Evolutionary conservation across 1,284 basidiomycete species (phyloP), one percentile per base, ranked within the genome.

Genomic region (Ceratobasidium sp.): DNA sequence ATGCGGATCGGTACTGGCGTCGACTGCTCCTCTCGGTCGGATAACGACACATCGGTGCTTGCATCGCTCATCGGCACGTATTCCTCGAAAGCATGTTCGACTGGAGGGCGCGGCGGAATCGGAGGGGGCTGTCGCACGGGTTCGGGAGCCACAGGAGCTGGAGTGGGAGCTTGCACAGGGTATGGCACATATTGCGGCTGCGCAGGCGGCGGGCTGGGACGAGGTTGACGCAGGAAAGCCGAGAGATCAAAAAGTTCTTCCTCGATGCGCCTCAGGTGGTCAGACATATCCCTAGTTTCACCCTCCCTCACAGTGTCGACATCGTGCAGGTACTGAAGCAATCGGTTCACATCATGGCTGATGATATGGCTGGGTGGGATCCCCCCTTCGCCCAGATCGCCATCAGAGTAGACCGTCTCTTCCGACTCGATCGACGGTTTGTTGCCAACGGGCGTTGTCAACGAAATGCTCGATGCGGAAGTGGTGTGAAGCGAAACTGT

Each of bases 241-340:
- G 80, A 79, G 17, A 94, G 85, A 61, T 90, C 88, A 28, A 86
- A 86, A 3, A 95, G 83, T 79, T 93, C 90, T 48, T 91, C 87
- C 71, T 90, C 87, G 67, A 95, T 88, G 0, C 88, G 87, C 59
- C 87, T 86, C 2, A 95, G 84, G 80, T 91, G 90, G 52, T 89
- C 89, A 0, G 88, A 86, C 28, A 94, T 83, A 20, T 91, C 91
- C 52, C 88, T 85, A 64, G 87, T 89, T 80, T 94, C 93, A 1
- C 88, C 86, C 0, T 89, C 90, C 74, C 91, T 85, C 20, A 86
- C 84, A 50, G 87, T 86, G 81, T 93, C 89, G 48, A 91, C 85
- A 10, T 89, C 87, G 42, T 90, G 87, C n/a, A 95, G 83, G 78
- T 91, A 89, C 12, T 92, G 89, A 33, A 91, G 87, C 13, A 95